Percentiles rank a stretch among this genome's conserved stretches.
These are phyloP conservation scores for Thelonectria olida DNA, from an alignment of 2,329 filamentous ascomycete species.

Conservation along the genomic window DNA sequence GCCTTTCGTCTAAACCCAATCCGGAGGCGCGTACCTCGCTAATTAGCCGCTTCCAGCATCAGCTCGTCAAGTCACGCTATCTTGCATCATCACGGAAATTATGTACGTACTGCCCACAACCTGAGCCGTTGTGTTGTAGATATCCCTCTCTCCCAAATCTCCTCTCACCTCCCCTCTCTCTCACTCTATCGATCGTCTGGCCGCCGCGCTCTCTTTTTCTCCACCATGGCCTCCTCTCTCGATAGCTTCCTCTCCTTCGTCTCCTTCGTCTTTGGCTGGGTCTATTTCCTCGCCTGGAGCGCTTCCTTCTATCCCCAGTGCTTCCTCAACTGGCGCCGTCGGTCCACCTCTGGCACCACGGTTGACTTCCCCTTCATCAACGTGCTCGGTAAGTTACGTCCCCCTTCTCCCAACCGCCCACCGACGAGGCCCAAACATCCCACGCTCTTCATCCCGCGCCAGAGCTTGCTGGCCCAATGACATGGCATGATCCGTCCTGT, in stretches of 20 bases:
- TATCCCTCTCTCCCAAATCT: not conserved
- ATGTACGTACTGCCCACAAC: not conserved
- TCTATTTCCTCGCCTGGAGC: conserved; percentile 82
- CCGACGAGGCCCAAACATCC: conserved; percentile 7
- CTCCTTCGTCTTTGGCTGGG: conserved; percentile 75
- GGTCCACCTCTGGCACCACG: conserved; percentile 83
- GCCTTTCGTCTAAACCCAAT: no score
- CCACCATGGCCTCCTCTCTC: conserved; percentile 30
- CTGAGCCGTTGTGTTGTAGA: not conserved
- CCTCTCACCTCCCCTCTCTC: not conserved
- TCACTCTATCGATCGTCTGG: not conserved
- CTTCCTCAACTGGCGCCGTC: conserved; percentile 79
- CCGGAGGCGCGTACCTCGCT: not conserved
- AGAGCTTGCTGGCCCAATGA: not conserved
- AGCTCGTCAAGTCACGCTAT: conserved; percentile 12
- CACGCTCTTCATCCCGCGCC: conserved; percentile 12
- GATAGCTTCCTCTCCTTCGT: conserved; percentile 56
- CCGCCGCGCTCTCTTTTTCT: no score
- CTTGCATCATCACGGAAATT: conserved; percentile 9
- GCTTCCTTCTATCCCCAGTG: conserved; percentile 93
- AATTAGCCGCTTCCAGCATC: not conserved
- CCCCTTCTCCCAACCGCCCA: not conserved
- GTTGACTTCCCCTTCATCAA: conserved; percentile 89
- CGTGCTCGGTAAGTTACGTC: conserved; percentile 57
- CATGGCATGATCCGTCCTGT: conserved; percentile 27